These are phyloP conservation scores for Rhizopogon vesiculosus DNA, from an alignment of 768 basidiomycete species.

Conservation along the genomic window DNA sequence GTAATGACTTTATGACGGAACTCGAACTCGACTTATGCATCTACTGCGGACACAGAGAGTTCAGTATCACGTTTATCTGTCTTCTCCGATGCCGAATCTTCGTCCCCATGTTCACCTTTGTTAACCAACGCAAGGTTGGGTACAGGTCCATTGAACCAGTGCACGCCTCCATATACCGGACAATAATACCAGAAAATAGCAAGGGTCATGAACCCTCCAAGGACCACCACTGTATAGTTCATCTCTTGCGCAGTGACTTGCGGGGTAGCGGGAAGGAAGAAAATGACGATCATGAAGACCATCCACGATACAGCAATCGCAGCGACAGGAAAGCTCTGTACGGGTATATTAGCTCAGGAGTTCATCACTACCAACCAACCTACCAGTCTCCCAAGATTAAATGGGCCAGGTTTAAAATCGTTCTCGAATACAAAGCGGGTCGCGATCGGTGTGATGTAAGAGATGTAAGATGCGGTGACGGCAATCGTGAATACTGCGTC, in stretches of 20 bases:
- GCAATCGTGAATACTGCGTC: slow-evolving; percentile 53
- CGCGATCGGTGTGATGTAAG: slow-evolving; percentile 52
- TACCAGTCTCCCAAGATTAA: slow-evolving; percentile 36
- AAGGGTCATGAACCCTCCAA: slow-evolving; percentile 26
- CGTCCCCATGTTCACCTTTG: not conserved
- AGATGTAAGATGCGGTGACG: slow-evolving; percentile 41
- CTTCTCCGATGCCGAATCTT: not conserved
- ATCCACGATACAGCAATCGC: slow-evolving; percentile 30
- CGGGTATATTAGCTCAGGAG: not conserved
- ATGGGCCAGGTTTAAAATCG: slow-evolving; percentile 53
- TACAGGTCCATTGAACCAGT: slow-evolving; percentile 26
- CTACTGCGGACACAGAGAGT: slow-evolving; percentile 29
- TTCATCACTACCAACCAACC: not conserved
- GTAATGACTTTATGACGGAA: not conserved
- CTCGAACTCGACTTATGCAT: not conserved
- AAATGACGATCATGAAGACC: slow-evolving; percentile 29
- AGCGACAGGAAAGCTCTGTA: slow-evolving; percentile 24
- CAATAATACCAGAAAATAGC: slow-evolving; percentile 5
- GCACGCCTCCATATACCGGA: slow-evolving; percentile 19
- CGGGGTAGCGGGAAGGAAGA: slow-evolving; percentile 28
- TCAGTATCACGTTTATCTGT: slow-evolving; percentile 10
- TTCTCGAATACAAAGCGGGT: slow-evolving; percentile 45
- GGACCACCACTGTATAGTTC: slow-evolving; percentile 34
- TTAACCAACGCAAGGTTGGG: slow-evolving; percentile 1
- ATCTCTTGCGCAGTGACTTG: slow-evolving; percentile 25